These are phyloP conservation scores for Inosperma sp. DNA, from an alignment of 768 basidiomycete species.

Conservation along the genomic window DNA sequence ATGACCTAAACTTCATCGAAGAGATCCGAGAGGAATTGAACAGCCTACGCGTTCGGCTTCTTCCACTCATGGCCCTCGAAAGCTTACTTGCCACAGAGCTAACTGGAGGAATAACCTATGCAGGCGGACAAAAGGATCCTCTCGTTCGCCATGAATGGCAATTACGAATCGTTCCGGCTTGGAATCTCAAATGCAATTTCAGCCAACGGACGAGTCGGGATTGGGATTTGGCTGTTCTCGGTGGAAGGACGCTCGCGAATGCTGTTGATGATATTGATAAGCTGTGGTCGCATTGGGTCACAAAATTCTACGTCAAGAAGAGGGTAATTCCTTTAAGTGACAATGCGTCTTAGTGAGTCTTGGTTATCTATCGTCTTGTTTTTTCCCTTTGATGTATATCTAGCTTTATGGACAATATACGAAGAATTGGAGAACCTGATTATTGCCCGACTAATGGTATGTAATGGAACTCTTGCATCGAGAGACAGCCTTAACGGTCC, in stretches of 20 bases:
- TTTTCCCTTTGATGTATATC: not conserved
- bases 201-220: conserved; percentile 11
- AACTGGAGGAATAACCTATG: conserved; percentile 56
- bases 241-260: conserved; percentile 50
- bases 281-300: conserved; percentile 68
- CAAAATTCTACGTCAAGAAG: conserved; percentile 50
- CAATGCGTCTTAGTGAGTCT: conserved; percentile 65
- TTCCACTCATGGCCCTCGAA: conserved; percentile 64
- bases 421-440: conserved; percentile 61
- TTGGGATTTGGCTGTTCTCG: conserved; percentile 39
- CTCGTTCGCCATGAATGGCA: conserved; percentile 76
- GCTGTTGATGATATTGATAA: conserved; percentile 49
- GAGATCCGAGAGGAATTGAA: conserved; percentile 40
- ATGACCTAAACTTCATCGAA: conserved; percentile 22
- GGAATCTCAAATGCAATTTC: conserved; percentile 30
- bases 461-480: conserved; percentile 10
- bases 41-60: conserved; percentile 49
- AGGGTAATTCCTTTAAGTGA: conserved; percentile 69
- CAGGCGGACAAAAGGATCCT: conserved; percentile 57
- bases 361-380: conserved; percentile 6
- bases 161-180: conserved; percentile 41
- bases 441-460: conserved; percentile 69
- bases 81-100: conserved; percentile 64
- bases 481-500: not conserved
- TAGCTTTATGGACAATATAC: conserved; percentile 67